phyloP scores from a whole-genome alignment of 495 filamentous ascomycete species.

The Talaromyces adpressus region DNA sequence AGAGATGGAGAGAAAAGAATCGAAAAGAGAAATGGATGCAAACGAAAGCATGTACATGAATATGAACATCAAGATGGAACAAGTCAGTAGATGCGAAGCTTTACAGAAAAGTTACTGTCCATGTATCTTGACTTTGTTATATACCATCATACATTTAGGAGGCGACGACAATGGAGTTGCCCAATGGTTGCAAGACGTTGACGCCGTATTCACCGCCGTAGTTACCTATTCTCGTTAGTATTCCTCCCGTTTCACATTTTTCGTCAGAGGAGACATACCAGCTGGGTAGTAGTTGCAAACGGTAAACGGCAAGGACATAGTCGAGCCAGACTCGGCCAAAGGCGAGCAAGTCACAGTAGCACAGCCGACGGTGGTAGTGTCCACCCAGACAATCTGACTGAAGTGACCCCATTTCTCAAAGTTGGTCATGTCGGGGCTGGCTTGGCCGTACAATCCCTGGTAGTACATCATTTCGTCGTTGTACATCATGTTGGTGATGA shows the following conservation, averaged over 20 bases:
- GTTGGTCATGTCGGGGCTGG: constrained; percentile 45
- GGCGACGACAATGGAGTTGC: constrained; percentile 16
- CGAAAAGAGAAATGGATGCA: background rate
- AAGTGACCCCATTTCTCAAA: constrained; percentile 79
- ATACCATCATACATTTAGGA: background rate
- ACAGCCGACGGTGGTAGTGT: constrained; percentile 66
- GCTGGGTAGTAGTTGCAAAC: constrained; percentile 85
- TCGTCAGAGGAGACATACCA: constrained; percentile 34
- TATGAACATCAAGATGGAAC: background rate
- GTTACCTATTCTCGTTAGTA: constrained; percentile 51
- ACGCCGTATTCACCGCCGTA: constrained; percentile 53
- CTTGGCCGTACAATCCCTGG: constrained; percentile 34
- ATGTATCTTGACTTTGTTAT: background rate
- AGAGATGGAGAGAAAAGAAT: background rate
- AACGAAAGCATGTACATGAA: constrained; percentile 4
- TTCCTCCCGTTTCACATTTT: background rate
- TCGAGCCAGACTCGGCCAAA: constrained; percentile 41
- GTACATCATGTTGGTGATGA: constrained; percentile 77
- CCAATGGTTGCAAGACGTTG: constrained; percentile 53
- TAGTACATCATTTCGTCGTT: constrained; percentile 61
- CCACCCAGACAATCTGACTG: constrained; percentile 85
- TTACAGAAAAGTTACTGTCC: background rate
- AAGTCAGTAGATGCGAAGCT: background rate
- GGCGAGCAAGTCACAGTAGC: constrained; percentile 49
- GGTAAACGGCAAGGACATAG: constrained; percentile 48